Conservation (phyloP, 306 rosid species). For the Citrullus colocynthis region DNA sequence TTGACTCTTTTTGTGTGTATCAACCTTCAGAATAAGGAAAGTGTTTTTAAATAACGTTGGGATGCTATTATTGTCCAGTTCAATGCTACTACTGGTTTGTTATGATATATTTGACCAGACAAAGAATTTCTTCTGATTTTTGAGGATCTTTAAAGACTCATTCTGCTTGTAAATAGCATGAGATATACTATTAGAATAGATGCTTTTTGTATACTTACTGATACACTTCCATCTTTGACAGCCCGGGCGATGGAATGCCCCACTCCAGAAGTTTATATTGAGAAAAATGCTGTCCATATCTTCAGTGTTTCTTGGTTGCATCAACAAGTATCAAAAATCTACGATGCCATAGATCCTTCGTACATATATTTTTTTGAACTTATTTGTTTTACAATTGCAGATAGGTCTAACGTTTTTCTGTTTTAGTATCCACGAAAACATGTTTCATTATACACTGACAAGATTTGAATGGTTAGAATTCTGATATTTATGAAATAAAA, state of each 20-base stretch:
- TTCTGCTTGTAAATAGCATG: background rate
- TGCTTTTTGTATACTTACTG: background rate
- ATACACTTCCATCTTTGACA: background rate
- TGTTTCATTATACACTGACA: constrained; percentile 2
- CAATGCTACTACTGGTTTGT: background rate
- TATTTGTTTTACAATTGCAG: background rate
- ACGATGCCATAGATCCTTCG: background rate
- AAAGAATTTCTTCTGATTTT: background rate
- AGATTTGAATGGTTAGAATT: background rate
- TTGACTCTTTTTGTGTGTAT: background rate
- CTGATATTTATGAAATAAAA: background rate
- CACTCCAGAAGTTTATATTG: background rate
- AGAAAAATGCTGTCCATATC: background rate
- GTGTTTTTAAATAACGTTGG: background rate
- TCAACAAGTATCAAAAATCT: background rate
- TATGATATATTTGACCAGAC: background rate
- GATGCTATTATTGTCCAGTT: background rate
- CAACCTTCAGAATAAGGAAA: background rate
- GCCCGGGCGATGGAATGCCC: background rate
- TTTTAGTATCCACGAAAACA: background rate
- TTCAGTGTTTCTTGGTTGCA: background rate
- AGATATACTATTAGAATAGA: background rate
- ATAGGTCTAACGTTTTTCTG: background rate
- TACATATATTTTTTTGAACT: background rate
- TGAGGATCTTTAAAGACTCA: background rate